Evolutionary conservation across 192 early-diverging fungal species (phyloP), one percentile per base, ranked within the genome.

Genomic region (Backusella tarrabulga): DNA sequence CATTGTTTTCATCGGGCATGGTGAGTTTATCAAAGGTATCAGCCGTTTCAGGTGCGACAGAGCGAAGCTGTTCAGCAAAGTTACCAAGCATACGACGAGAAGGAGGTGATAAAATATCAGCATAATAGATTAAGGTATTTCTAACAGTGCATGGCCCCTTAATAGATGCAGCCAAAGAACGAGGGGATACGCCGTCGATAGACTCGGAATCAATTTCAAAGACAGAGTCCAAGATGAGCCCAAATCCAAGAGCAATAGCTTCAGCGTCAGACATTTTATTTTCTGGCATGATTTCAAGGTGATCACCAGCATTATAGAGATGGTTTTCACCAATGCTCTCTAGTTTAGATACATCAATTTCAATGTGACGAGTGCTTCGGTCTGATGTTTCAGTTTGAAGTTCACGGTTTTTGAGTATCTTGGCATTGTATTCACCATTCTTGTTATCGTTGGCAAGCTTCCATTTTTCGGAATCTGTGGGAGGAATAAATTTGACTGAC

Each of bases 231-330:
- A 89, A 85, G 21, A 84, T 78, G 23, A 88, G 67, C 1, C 86
- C 87, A 34, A 88, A 82, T 7, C 75, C 81, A 40, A 83, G 46
- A 1, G 85, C 86, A 68, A 85, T 76, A n/a, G 77, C 21, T 54
- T 86, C 83, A 21, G 84, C 86, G 8, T 86, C 46, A n/a, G 42
- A 73, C 11, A 34, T 29, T 12, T 77, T 73, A 44, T 89, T 87
- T 36, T 80, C 68, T 3, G 88, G 88, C 67, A 75, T 76, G 1
- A 89, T 81, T 76, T 89, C 88, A n/a, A 89, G 70, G 54, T 89
- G 88, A 76, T 89, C 88, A 34, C 88, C 88, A 40, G 88, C 83
- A 34, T 81, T 52, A 60, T 84, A 87, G 41, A 46, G 23, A 11
- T 73, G 36, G 12, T 34, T 66, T 73, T 50, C 34, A 6, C 32